Evolutionary conservation across 1,284 basidiomycete species (phyloP).

Genomic region (Tilletia caries): DNA sequence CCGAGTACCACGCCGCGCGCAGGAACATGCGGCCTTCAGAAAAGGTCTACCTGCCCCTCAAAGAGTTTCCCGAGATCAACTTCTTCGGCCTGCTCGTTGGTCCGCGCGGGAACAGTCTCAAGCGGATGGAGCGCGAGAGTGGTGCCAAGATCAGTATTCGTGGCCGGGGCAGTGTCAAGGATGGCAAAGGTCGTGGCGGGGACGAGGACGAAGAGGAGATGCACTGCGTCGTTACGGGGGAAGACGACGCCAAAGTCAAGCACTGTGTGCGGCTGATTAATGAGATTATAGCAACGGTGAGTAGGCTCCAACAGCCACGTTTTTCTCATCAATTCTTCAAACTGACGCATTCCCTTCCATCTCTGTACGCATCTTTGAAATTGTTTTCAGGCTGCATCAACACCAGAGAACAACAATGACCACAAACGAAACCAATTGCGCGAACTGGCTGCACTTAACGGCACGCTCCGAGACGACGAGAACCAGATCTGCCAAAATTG

Average conservation of each 20-base stretch:
- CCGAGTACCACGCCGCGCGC: constrained; percentile 78
- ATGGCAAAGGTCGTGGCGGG: constrained; percentile 91
- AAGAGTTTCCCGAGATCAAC: constrained; percentile 99
- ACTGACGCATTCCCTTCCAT: not conserved
- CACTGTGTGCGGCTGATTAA: constrained; percentile 93
- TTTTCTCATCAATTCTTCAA: not conserved
- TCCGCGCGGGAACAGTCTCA: constrained; percentile 95
- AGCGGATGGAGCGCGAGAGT: constrained; percentile 97
- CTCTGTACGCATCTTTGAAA: not conserved
- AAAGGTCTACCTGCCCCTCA: constrained; percentile 98
- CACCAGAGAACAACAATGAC: constrained; percentile 97
- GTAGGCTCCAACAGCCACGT: constrained; percentile 44
- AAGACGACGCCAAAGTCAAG: constrained; percentile 85
- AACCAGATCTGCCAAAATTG: constrained; percentile 99
- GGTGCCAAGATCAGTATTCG: constrained; percentile 98
- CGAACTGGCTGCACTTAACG: constrained; percentile 94
- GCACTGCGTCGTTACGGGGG: constrained; percentile 93
- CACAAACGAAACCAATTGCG: constrained; percentile 99
- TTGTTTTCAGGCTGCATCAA: constrained; percentile 77
- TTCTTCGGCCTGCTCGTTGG: constrained; percentile 98
- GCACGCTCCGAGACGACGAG: constrained; percentile 97
- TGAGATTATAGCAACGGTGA: constrained; percentile 92
- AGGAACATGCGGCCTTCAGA: constrained; percentile 74
- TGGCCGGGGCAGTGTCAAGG: constrained; percentile 97
- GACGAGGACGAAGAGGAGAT: constrained; percentile 94